phyloP scores from a whole-genome alignment of 2,329 filamentous ascomycete genomes.

The Monosporascus sp. region DNA sequence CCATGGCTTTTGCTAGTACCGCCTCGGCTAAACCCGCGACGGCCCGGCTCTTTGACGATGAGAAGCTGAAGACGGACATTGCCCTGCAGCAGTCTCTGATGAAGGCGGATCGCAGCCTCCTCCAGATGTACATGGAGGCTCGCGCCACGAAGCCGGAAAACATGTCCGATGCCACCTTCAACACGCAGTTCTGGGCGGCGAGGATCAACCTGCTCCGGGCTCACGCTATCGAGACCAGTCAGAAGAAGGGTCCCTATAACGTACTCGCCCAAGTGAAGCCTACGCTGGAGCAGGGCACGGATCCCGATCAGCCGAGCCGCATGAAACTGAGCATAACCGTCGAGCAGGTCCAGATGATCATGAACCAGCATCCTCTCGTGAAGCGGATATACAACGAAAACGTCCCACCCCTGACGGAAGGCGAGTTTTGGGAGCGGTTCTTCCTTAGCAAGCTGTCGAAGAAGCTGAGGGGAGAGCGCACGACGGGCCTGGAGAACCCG shows the following conservation, averaged over 20 bases:
- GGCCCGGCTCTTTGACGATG: constrained; percentile 74
- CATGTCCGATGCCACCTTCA: constrained; percentile 75
- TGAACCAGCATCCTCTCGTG: constrained; percentile 87
- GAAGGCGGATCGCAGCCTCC: constrained; percentile 68
- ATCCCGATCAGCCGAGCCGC: constrained; percentile 43
- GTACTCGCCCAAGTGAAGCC: constrained; percentile 87
- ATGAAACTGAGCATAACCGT: constrained; percentile 79
- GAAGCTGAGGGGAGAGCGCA: constrained; percentile 83
- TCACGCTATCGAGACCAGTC: constrained; percentile 81
- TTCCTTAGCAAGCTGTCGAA: constrained; percentile 89
- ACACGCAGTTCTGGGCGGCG: constrained; percentile 90
- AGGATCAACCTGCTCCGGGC: constrained; percentile 79
- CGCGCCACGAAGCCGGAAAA: constrained; percentile 77
- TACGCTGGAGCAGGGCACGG: constrained; percentile 49
- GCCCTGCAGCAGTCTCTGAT: constrained; percentile 84
- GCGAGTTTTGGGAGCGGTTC: constrained; percentile 88
- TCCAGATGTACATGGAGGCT: constrained; percentile 83
- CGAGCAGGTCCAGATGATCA: constrained; percentile 89
- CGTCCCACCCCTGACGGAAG: constrained; percentile 73
- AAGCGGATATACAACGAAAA: constrained; percentile 90
- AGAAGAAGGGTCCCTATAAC: constrained; percentile 87
- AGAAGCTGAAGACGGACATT: constrained; percentile 68
- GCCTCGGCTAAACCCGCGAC: constrained; percentile 49
- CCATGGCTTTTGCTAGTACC: constrained; percentile 74
- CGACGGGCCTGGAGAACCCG: constrained; percentile 68